These are phyloP conservation scores for Rhodamnia argentea DNA, from an alignment of 345 rosid species.

Conservation along the genomic window DNA sequence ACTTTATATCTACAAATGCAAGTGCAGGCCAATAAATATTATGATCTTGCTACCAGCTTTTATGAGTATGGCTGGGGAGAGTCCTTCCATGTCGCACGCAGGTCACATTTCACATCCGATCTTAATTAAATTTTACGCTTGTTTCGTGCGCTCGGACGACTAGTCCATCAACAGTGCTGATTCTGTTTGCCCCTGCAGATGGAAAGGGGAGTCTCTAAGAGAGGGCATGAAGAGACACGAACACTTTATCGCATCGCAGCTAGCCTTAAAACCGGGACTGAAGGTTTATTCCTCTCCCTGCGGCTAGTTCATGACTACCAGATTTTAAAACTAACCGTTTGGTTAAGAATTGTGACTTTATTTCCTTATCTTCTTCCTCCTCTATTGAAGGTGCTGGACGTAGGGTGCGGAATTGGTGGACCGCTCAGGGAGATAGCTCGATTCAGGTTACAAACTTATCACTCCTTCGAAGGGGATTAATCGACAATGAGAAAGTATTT, in stretches of 20 bases:
- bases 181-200: constrained; percentile 26
- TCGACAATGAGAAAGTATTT: too few species aligned
- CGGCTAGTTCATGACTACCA: background rate
- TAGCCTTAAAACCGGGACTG: constrained; percentile 78
- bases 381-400: constrained; percentile 71
- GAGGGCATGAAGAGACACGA: constrained; percentile 98
- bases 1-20: background rate
- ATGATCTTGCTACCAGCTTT: constrained; percentile 94
- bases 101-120: constrained; percentile 25
- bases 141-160: background rate
- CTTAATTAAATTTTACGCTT: background rate
- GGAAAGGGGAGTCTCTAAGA: constrained; percentile 75
- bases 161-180: background rate
- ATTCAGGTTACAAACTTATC: constrained; percentile 46
- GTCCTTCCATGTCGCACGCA: constrained; percentile 94
- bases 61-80: constrained; percentile 99
- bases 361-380: background rate
- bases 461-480: too few species aligned
- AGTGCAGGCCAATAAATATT: constrained; percentile 81
- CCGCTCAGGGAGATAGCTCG: constrained; percentile 89
- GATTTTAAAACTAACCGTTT: background rate
- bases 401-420: constrained; percentile 99
- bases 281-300: constrained; percentile 35
- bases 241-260: constrained; percentile 91
- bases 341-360: background rate